These are phyloP conservation scores for Sclerotinia trifoliorum DNA, from an alignment of 2,329 filamentous ascomycete species.

Conservation along the genomic window DNA sequence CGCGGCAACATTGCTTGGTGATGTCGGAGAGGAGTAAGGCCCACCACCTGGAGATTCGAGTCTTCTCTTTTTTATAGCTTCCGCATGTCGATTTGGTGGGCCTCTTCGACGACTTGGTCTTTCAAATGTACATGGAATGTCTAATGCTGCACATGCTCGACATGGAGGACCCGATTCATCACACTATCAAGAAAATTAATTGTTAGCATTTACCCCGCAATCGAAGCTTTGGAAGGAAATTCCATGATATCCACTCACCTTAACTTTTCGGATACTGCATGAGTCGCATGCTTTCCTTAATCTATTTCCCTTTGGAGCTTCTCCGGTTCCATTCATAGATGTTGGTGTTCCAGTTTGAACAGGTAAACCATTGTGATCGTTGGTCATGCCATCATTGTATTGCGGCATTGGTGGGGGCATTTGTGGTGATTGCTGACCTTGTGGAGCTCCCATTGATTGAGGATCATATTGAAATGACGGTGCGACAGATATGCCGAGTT, in stretches of 20 bases:
- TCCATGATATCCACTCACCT: slow-evolving; percentile 41
- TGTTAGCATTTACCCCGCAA: slow-evolving; percentile 24
- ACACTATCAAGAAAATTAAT: slow-evolving; percentile 47
- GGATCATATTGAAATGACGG: slow-evolving; percentile 24
- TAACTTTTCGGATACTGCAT: slow-evolving; percentile 53
- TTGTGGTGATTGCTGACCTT: slow-evolving; percentile 26
- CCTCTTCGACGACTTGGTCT: slow-evolving; percentile 62
- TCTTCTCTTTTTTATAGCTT: slow-evolving; percentile 62
- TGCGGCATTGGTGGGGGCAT: slow-evolving; percentile 22
- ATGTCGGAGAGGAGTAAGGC: slow-evolving; percentile 36
- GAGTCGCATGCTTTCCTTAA: slow-evolving; percentile 53
- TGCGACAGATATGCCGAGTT: slow-evolving; percentile 17
- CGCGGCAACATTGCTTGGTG: slow-evolving; percentile 38
- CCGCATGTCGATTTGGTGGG: slow-evolving; percentile 64
- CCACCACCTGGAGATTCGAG: slow-evolving; percentile 38
- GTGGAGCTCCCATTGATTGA: slow-evolving; percentile 23
- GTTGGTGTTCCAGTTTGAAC: slow-evolving; percentile 24
- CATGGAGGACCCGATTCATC: slow-evolving; percentile 66
- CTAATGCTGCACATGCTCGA: slow-evolving; percentile 61
- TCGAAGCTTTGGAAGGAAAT: neutral
- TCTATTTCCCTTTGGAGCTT: slow-evolving; percentile 39
- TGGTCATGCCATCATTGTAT: slow-evolving; percentile 28
- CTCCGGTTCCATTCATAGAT: slow-evolving; percentile 28
- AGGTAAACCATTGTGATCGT: slow-evolving; percentile 26
- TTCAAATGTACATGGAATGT: slow-evolving; percentile 67